Evolutionary conservation across 768 basidiomycete genomes (phyloP).

Genomic region (Pholiota microspora): DNA sequence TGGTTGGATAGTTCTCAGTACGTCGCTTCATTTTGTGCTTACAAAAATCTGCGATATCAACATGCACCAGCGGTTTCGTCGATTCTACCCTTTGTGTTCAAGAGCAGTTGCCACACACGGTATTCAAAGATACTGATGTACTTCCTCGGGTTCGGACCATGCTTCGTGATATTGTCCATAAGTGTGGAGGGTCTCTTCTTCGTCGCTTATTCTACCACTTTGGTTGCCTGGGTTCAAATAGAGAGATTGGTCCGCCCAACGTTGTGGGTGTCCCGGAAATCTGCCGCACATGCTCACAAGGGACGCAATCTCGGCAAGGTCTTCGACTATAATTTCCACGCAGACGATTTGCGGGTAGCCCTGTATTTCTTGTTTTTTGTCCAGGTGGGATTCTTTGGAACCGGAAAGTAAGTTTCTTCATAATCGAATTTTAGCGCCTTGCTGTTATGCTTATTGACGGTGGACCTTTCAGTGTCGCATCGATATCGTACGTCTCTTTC

Average conservation of each 20-base stretch:
- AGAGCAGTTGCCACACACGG: conserved; percentile 32
- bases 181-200: conserved; percentile 83
- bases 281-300: conserved; percentile 5
- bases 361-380: conserved; percentile 86
- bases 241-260: conserved; percentile 39
- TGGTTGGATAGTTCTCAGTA: conserved; percentile 70
- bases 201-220: conserved; percentile 58
- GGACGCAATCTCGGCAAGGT: conserved; percentile 10
- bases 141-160: conserved; percentile 71
- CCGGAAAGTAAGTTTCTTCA: conserved; percentile 61
- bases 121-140: conserved; percentile 55
- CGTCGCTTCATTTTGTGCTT: conserved; percentile 15
- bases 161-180: conserved; percentile 79
- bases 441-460: conserved; percentile 6
- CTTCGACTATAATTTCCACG: conserved; percentile 40
- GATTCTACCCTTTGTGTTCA: conserved; percentile 45
- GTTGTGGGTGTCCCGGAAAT: not conserved
- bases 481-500: conserved; percentile 61
- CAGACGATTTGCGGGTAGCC: conserved; percentile 69
- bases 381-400: conserved; percentile 85
- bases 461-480: conserved; percentile 56
- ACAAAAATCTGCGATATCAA: not conserved
- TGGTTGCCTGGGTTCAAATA: conserved; percentile 67
- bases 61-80: conserved; percentile 43
- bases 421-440: not conserved